phyloP scores from a whole-genome alignment of 1,139 yeast genomes.

The Arxiozyma telluris region DNA sequence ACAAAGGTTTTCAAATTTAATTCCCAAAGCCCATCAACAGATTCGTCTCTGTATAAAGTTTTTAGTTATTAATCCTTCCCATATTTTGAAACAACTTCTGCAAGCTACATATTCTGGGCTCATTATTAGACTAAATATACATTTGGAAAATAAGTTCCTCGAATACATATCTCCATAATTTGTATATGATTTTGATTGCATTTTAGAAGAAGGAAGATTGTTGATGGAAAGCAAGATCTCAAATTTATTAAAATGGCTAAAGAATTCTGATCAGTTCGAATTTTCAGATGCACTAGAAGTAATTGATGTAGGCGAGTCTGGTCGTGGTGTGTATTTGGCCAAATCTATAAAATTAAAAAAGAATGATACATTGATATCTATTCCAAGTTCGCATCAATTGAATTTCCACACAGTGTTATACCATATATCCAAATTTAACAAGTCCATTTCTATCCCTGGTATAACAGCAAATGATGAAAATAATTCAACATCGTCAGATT shows the following conservation, averaged over 20 bases:
- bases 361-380: constrained; percentile 42
- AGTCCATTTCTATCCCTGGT: constrained; percentile 22
- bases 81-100: neutral
- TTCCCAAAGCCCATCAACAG: too few relatives aligned
- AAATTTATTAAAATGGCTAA: constrained; percentile 19
- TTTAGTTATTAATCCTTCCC: too few relatives aligned
- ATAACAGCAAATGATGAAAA: constrained; percentile 10
- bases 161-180: neutral
- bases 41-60: too few relatives aligned
- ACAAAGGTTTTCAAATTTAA: too few relatives aligned
- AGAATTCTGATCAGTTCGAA: constrained; percentile 13
- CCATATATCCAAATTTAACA: constrained; percentile 34
- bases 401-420: constrained; percentile 49
- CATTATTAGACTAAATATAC: too few relatives aligned
- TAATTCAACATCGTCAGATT: constrained; percentile 11
- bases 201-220: neutral
- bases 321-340: constrained; percentile 54
- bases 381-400: constrained; percentile 52
- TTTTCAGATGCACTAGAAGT: constrained; percentile 23
- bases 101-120: too few relatives aligned
- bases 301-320: constrained; percentile 37
- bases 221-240: constrained; percentile 14
- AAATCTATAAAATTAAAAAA: constrained; percentile 26
- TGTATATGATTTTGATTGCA: neutral
- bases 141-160: neutral